Percentiles rank a stretch among this genome's conserved stretches.
Evolutionary conservation across 371 early-diverging fungal genomes (phyloP).

Genomic region (Rhizopus microsporus): DNA sequence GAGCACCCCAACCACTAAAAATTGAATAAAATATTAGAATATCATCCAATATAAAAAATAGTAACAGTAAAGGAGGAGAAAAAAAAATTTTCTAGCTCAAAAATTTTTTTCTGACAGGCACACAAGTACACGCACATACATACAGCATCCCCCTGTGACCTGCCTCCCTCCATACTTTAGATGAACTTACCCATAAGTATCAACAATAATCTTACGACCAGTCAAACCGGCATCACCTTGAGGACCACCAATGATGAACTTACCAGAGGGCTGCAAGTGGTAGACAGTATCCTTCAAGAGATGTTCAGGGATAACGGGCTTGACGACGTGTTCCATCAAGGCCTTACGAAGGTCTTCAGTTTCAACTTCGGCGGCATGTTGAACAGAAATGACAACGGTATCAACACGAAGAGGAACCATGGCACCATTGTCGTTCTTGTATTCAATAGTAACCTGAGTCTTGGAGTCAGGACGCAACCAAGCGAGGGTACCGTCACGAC

Average conservation of each 20-base stretch:
- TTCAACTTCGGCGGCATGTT: slow-evolving; percentile 92
- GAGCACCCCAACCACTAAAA: slow-evolving; percentile 97
- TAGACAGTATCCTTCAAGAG: slow-evolving; percentile 93
- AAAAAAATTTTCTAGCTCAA: slow-evolving; percentile 8
- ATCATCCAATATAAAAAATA: background rate
- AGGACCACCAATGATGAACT: slow-evolving; percentile 99
- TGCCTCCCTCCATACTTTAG: background rate
- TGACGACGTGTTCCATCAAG: slow-evolving; percentile 93
- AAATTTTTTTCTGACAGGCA: slow-evolving; percentile 3
- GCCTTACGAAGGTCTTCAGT: slow-evolving; percentile 85
- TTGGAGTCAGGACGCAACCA: slow-evolving; percentile 99
- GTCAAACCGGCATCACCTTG: slow-evolving; percentile 99
- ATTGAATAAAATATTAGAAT: slow-evolving; percentile 40
- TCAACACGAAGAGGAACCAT: slow-evolving; percentile 96
- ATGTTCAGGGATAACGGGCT: slow-evolving; percentile 92
- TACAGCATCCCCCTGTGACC: background rate
- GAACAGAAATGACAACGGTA: slow-evolving; percentile 98
- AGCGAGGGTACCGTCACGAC: slow-evolving; percentile 85
- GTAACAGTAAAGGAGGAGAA: background rate
- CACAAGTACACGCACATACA: too few relatives aligned
- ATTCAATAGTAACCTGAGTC: slow-evolving; percentile 99
- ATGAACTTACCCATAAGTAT: slow-evolving; percentile 65
- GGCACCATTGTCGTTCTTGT: slow-evolving; percentile 92
- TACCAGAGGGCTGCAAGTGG: slow-evolving; percentile 98
- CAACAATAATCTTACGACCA: slow-evolving; percentile 99